These are phyloP conservation scores for Penicillium pancosmium DNA, from an alignment of 495 filamentous ascomycete species.

Conservation along the genomic window DNA sequence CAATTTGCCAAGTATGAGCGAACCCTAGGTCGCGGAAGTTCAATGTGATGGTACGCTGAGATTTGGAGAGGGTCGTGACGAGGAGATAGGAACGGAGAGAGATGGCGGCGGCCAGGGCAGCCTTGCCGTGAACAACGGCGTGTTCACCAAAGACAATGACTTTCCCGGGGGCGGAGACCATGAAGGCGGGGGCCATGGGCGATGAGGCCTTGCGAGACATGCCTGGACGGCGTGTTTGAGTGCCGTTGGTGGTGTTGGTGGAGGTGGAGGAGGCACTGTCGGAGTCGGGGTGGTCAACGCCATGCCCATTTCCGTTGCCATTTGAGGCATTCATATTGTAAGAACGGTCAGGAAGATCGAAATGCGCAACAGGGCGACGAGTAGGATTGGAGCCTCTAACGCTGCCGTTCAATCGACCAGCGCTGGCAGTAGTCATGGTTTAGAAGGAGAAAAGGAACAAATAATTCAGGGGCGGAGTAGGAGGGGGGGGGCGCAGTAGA, in stretches of 20 bases:
- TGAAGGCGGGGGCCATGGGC: slow-evolving; percentile 79
- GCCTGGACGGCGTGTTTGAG: slow-evolving; percentile 20
- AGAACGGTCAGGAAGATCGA: slow-evolving; percentile 19
- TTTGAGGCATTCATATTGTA: slow-evolving; percentile 3
- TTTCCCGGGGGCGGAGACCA: slow-evolving; percentile 97
- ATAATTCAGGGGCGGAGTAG: slow-evolving; percentile 14
- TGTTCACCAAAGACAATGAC: slow-evolving; percentile 98
- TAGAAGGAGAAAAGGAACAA: not conserved
- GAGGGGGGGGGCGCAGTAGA: not conserved
- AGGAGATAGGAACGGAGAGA: slow-evolving; percentile 94
- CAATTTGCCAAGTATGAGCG: slow-evolving; percentile 89
- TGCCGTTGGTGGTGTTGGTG: slow-evolving; percentile 17
- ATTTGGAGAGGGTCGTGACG: slow-evolving; percentile 87
- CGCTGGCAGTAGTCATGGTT: slow-evolving; percentile 17
- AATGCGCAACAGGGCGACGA: slow-evolving; percentile 28
- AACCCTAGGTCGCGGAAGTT: slow-evolving; percentile 86
- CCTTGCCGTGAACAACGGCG: slow-evolving; percentile 94
- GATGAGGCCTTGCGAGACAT: slow-evolving; percentile 51
- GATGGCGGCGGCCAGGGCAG: slow-evolving; percentile 91
- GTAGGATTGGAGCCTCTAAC: slow-evolving; percentile 7
- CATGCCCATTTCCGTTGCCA: slow-evolving; percentile 20
- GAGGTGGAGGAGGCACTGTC: slow-evolving; percentile 26
- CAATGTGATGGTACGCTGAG: slow-evolving; percentile 79
- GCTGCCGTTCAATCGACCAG: slow-evolving; percentile 22
- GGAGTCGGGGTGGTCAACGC: slow-evolving; percentile 23